These are phyloP conservation scores for Pseudogymnoascus sp. DNA, from an alignment of 2,329 filamentous ascomycete genomes.

Conservation along the genomic window DNA sequence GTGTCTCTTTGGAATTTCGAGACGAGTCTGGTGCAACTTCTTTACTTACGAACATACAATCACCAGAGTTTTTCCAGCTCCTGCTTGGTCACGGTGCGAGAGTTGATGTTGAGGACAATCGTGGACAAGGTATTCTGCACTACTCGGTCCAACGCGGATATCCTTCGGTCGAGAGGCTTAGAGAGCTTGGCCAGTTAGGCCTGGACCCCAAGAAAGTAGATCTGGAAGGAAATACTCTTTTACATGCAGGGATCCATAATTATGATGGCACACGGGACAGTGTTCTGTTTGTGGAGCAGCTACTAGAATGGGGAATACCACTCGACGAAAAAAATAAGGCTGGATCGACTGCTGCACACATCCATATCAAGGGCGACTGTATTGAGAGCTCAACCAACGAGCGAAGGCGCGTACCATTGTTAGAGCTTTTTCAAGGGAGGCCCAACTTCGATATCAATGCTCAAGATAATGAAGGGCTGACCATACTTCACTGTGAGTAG, in stretches of 20 bases:
- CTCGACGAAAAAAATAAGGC: neutral
- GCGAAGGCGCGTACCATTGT: slow-evolving; percentile 10
- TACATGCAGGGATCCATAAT: too few relatives aligned
- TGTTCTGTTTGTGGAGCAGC: neutral
- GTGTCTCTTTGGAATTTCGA: slow-evolving; percentile 10
- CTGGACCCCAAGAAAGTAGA: too few relatives aligned
- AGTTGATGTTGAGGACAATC: slow-evolving; percentile 11
- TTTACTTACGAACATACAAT: neutral
- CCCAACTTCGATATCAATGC: slow-evolving; percentile 15
- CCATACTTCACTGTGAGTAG: slow-evolving; percentile 18
- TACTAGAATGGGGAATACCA: slow-evolving; percentile 11
- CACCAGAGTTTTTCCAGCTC: neutral
- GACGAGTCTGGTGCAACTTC: neutral
- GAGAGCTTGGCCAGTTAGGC: neutral
- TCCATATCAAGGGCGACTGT: slow-evolving; percentile 1
- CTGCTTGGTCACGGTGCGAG: slow-evolving; percentile 11
- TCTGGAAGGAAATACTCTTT: too few relatives aligned
- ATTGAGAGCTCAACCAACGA: slow-evolving; percentile 7
- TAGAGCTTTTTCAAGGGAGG: slow-evolving; percentile 10
- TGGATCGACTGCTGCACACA: neutral
- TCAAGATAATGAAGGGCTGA: slow-evolving; percentile 22
- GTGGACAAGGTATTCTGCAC: slow-evolving; percentile 14
- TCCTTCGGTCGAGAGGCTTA: neutral
- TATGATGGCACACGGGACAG: too few relatives aligned
- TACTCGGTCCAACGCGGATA: neutral